These are phyloP conservation scores for Actinomortierella wolfii DNA, from an alignment of 371 early-diverging fungal genomes.

Conservation along the genomic window DNA sequence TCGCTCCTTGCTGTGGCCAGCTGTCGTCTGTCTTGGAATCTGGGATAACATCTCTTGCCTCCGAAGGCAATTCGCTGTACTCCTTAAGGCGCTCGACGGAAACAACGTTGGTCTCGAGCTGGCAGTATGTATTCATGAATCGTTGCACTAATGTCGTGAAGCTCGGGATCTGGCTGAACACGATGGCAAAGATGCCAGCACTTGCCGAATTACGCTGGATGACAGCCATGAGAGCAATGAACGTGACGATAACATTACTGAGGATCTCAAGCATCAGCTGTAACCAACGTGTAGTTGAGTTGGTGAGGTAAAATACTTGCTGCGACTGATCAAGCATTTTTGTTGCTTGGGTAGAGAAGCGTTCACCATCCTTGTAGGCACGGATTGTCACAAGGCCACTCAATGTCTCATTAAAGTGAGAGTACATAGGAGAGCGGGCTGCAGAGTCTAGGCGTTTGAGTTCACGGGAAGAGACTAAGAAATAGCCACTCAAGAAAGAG, in stretches of 20 bases:
- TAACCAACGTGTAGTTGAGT: conserved; percentile 30
- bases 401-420: conserved; percentile 45
- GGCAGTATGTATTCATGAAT: conserved; percentile 12
- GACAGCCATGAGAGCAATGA: conserved; percentile 23
- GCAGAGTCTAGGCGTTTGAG: conserved; percentile 57
- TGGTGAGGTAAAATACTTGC: conserved; percentile 21
- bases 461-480: conserved; percentile 60
- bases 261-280: conserved; percentile 17
- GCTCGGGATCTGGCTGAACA: conserved; percentile 15
- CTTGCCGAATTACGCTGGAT: conserved; percentile 14
- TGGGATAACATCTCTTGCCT: conserved; percentile 59
- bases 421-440: conserved; percentile 50
- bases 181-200: conserved; percentile 17
- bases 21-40: conserved; percentile 30
- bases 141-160: conserved; percentile 17
- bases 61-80: conserved; percentile 42
- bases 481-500: conserved; percentile 52
- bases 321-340: conserved; percentile 49
- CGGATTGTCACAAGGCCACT: conserved; percentile 55
- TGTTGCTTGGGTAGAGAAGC: conserved; percentile 20
- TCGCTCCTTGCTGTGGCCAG: conserved; percentile 54
- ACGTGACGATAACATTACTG: conserved; percentile 6
- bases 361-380: conserved; percentile 49
- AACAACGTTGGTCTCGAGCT: conserved; percentile 44
- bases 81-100: conserved; percentile 51